phyloP scores from a whole-genome alignment of 495 filamentous ascomycete species.

The Elaphomyces granulatus region DNA sequence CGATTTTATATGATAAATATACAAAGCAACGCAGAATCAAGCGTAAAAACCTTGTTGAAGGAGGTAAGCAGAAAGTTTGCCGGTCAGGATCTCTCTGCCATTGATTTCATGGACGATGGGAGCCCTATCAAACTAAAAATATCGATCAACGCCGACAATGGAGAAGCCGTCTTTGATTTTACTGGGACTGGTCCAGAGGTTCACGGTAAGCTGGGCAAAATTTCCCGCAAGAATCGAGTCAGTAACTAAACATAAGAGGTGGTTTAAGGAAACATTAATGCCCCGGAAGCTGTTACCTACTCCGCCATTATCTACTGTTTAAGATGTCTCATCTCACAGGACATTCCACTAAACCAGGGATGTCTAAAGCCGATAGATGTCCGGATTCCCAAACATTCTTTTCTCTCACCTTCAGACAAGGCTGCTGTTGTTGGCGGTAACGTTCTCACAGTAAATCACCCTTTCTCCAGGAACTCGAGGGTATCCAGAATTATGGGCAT shows the following conservation, averaged over 20 bases:
- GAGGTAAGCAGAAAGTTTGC: constrained; percentile 55
- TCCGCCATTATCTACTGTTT: constrained; percentile 88
- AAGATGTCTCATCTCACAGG: constrained; percentile 69
- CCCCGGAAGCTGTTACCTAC: constrained; percentile 76
- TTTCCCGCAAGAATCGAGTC: too few relatives aligned
- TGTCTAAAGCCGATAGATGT: constrained; percentile 75
- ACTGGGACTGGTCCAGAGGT: constrained; percentile 61
- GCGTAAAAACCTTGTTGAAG: constrained; percentile 67
- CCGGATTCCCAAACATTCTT: constrained; percentile 59
- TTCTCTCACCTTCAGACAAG: constrained; percentile 64
- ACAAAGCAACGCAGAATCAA: constrained; percentile 76
- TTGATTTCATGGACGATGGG: constrained; percentile 82
- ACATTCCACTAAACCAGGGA: constrained; percentile 91
- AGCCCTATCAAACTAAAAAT: constrained; percentile 63
- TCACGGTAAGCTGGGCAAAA: constrained; percentile 40
- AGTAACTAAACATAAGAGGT: too few relatives aligned
- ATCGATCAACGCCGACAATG: constrained; percentile 59
- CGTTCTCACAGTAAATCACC: constrained; percentile 43
- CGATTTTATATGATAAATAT: constrained; percentile 90
- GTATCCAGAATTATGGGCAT: neutral
- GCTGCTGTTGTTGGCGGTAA: constrained; percentile 85
- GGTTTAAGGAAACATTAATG: constrained; percentile 71
- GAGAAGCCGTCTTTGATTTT: constrained; percentile 77
- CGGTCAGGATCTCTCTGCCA: constrained; percentile 55
- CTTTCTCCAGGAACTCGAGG: neutral